phyloP scores from a whole-genome alignment of 2,329 filamentous ascomycete species.

The Aspergillus uvarum region DNA sequence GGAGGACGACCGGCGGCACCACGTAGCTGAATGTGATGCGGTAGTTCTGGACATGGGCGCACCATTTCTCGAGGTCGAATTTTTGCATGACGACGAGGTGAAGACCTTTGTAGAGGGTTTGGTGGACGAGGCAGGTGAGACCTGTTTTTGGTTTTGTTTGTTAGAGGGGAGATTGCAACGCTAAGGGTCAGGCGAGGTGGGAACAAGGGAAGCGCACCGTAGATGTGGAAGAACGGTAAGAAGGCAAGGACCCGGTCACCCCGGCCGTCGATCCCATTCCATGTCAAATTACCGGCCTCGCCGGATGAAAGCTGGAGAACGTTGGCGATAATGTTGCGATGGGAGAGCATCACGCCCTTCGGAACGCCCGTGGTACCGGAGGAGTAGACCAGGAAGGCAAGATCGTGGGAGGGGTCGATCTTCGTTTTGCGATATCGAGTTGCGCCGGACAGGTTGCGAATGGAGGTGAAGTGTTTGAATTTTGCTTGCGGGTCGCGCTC shows the following conservation, averaged over 20 bases:
- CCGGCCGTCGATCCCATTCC: constrained; percentile 59
- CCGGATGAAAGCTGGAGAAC: constrained; percentile 55
- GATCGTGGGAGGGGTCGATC: constrained; percentile 67
- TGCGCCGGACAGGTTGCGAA: constrained; percentile 63
- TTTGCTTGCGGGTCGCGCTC: constrained; percentile 55
- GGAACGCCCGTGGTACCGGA: constrained; percentile 88
- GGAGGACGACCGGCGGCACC: constrained; percentile 79
- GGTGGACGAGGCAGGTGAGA: constrained; percentile 70
- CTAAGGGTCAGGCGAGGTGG: no score
- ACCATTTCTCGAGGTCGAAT: constrained; percentile 80
- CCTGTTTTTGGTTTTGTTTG: constrained; percentile 44
- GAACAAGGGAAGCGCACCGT: constrained; percentile 55
- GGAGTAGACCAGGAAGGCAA: constrained; percentile 84
- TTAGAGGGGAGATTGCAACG: constrained; percentile 10
- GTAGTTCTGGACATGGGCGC: constrained; percentile 71
- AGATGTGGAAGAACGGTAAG: constrained; percentile 89
- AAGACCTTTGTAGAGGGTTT: constrained; percentile 64
- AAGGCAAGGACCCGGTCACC: constrained; percentile 75
- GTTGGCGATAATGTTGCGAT: constrained; percentile 80
- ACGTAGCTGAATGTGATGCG: constrained; percentile 76
- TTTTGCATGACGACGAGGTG: constrained; percentile 70
- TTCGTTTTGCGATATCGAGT: constrained; percentile 60
- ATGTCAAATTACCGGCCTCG: constrained; percentile 58
- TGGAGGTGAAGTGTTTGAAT: constrained; percentile 70
- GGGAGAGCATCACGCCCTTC: constrained; percentile 86